A percentile compares a stretch with the other conserved stretches of the same genome.
These are phyloP conservation scores for Cutaneotrichosporon sp. DNA, from an alignment of 1,284 basidiomycete genomes.

Conservation along the genomic window DNA sequence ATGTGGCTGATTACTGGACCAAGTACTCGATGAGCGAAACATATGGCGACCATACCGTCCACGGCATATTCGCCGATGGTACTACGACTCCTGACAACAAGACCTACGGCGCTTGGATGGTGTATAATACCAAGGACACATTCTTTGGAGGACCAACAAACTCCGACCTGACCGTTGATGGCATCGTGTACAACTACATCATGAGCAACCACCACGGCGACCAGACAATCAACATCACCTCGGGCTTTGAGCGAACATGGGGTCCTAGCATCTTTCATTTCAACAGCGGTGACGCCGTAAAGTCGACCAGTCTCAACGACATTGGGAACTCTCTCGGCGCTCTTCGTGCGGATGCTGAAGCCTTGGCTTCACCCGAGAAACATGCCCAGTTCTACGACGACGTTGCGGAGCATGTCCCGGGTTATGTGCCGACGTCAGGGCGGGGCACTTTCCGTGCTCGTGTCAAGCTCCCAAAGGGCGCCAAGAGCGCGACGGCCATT, in stretches of 20 bases:
- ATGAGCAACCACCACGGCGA: constrained; percentile 35
- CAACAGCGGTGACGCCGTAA: constrained; percentile 14
- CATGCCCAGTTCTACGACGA: constrained; percentile 35
- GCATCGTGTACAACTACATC: constrained; percentile 33
- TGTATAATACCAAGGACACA: constrained; percentile 34
- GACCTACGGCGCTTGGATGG: constrained; percentile 33
- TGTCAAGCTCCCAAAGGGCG: constrained; percentile 23
- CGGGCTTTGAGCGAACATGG: constrained; percentile 36
- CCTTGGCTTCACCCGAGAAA: constrained; percentile 16
- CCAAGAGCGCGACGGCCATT: constrained; percentile 25
- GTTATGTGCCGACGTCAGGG: constrained; percentile 21
- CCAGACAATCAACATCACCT: constrained; percentile 28
- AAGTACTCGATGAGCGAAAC: constrained; percentile 31
- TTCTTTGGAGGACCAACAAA: constrained; percentile 32
- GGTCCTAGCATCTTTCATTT: constrained; percentile 32
- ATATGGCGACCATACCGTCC: constrained; percentile 26
- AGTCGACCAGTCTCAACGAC: background rate
- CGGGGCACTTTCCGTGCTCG: constrained; percentile 25
- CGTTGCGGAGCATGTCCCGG: constrained; percentile 26
- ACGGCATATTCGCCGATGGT: constrained; percentile 37
- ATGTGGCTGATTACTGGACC: constrained; percentile 34
- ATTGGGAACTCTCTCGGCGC: background rate
- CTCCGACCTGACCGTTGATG: constrained; percentile 35
- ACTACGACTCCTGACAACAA: constrained; percentile 21
- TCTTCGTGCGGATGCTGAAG: constrained; percentile 20